Percentiles rank a stretch among this genome's conserved stretches.
Conservation (phyloP, 805 yeast species). For the Hanseniaspora taiwanica region DNA sequence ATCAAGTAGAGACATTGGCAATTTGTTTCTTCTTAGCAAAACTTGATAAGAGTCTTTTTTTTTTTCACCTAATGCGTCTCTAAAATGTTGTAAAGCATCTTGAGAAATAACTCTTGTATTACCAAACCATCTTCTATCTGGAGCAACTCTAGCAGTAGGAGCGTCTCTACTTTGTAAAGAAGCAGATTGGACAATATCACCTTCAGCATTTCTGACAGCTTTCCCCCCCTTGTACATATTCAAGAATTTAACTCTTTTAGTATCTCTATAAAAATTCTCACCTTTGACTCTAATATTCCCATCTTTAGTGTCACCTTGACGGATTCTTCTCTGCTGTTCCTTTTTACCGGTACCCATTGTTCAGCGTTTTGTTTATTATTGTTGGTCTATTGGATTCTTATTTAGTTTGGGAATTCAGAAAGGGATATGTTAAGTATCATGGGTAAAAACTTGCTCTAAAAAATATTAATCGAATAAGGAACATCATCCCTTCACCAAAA, state of each 20-base stretch:
- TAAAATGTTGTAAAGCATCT: conserved; percentile 85
- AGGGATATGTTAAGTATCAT: no score
- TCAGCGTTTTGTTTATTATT: conserved; percentile 3
- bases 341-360: conserved; percentile 87
- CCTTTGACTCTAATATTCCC: conserved; percentile 92
- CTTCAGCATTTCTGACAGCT: conserved; percentile 74
- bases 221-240: conserved; percentile 90
- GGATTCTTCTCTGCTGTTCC: conserved; percentile 74
- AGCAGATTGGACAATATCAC: conserved; percentile 81
- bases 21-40: conserved; percentile 71
- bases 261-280: conserved; percentile 91
- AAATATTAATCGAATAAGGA: no score
- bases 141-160: conserved; percentile 89
- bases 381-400: not conserved
- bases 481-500: no score
- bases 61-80: conserved; percentile 86
- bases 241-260: conserved; percentile 77
- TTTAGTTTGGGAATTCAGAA: no score
- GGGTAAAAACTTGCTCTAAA: no score
- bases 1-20: conserved; percentile 90
- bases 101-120: conserved; percentile 95
- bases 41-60: conserved; percentile 77
- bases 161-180: conserved; percentile 74
- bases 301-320: conserved; percentile 71
- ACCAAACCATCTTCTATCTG: conserved; percentile 95